Evolutionary conservation across 2,329 filamentous ascomycete genomes (phyloP).

Genomic region (Penicillium sp.): DNA sequence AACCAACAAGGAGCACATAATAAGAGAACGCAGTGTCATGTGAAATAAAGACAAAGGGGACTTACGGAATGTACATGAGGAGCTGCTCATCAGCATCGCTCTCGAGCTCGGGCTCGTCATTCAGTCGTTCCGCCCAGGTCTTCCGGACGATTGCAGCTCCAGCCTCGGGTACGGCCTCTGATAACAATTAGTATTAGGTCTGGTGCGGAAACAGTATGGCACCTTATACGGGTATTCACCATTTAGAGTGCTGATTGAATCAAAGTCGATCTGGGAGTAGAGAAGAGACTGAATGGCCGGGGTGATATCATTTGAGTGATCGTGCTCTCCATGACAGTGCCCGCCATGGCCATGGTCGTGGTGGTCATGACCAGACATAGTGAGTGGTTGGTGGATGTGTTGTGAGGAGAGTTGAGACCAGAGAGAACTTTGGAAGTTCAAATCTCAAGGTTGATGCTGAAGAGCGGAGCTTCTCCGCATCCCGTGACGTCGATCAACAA

Average conservation of each 20-base stretch:
- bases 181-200: not conserved
- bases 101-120: slow-evolving; percentile 70
- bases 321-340: slow-evolving; percentile 62
- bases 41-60: not conserved
- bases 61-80: slow-evolving; percentile 86
- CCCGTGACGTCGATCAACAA: slow-evolving; percentile 21
- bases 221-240: slow-evolving; percentile 37
- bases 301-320: slow-evolving; percentile 89
- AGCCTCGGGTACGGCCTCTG: slow-evolving; percentile 62
- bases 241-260: slow-evolving; percentile 80
- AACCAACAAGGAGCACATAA: not conserved
- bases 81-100: slow-evolving; percentile 92
- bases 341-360: slow-evolving; percentile 42
- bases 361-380: slow-evolving; percentile 40
- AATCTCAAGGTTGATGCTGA: not conserved
- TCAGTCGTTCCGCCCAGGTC: slow-evolving; percentile 81
- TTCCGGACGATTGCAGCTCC: slow-evolving; percentile 81
- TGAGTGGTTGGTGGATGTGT: not conserved
- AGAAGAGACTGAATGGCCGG: slow-evolving; percentile 88
- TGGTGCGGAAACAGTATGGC: not conserved
- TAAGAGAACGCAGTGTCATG: not conserved
- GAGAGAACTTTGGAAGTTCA: not conserved
- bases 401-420: not conserved
- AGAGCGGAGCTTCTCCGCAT: slow-evolving; percentile 20
- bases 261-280: slow-evolving; percentile 90